Evolutionary conservation across 2,329 filamentous ascomycete genomes (phyloP), one percentile per base, ranked within the genome.

Genomic region (Colletotrichum chlorophyti): DNA sequence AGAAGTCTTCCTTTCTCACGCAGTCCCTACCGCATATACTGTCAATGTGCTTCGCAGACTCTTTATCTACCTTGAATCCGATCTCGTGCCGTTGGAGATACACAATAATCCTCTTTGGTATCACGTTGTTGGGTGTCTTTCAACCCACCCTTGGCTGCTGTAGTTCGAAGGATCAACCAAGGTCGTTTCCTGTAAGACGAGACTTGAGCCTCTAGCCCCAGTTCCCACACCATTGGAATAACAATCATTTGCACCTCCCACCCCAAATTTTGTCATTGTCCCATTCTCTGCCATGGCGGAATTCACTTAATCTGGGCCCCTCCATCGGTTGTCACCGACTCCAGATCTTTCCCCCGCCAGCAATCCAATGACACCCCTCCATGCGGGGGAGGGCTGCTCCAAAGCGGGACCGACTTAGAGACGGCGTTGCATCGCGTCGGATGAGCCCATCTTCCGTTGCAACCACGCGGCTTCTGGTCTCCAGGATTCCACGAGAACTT

Each of bases 381-480:
- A 57, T 57, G 52, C 45, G 57, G 57, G 55, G 57, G 26, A 45
- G 14, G 10, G 14, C 27, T 37, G 23, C n/a, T 15, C 37, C 27
- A 37, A 26, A 42, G 50, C 35, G 57, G 43, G 51, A 52, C 41
- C 9, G 21, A 50, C 43, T 34, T 35, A 43, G 51, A 38, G 43
- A 35, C 26, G 38, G 52, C 31, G 51, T 57, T 14, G 51, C 27
- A 57, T 55, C 45, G 57, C 32, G 57, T 50, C 51, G 57, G 57
- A 60, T 17, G 51, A 49, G 57, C 57, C 45, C 55, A 54, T 57
- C 32, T 48, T 31, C 54, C 41, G 26, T 42, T 15, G 51, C 51
- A 48, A 43, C 31, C 27, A 24, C 42, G 21, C 26, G 24, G n/a
- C n/a, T 35, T 43, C n/a, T 27, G 38, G 21, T 35, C 40, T n/a